Evolutionary conservation across 1,139 yeast genomes (phyloP), one percentile per base, ranked within the genome.

Genomic region (Blastobotrys malaysiensis): DNA sequence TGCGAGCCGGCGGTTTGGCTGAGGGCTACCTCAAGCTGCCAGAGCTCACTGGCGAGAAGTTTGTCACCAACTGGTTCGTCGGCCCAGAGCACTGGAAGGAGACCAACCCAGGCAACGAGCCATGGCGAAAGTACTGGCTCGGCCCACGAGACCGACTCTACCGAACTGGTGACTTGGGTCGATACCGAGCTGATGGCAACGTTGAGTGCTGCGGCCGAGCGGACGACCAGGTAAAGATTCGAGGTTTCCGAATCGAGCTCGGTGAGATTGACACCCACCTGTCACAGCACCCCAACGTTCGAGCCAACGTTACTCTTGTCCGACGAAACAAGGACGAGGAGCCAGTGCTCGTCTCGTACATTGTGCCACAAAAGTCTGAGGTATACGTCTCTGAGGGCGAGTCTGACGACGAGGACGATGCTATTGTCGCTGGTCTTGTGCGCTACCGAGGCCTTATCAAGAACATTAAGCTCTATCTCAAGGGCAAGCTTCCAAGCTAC

Each of bases 161-260:
- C 75, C 81, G 99, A 73, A 91, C 98, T 45, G 99, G 99, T 63
- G 99, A 95, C 72, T 77, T 93, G 63, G 99, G 99, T 52, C 83
- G 99, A 63, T 95, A 93, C 69, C 76, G 91, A 56, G 97, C 99
- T 5, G 97, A 90, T 66, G 99, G 99, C 57, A 88, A 93, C 72
- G 93, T 95, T 61, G 99, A 93, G 75, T 93, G 98, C 71, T 86
- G 96, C 70, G 99, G 99, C 56, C 83, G 99, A 71, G 99, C 99
- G 27, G 99, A 95, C 73, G 98, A 93, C 69, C 99, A 95, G 73
- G 97, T 95, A 59, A 95, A 95, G 73, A 93, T 95, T 61, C 84
- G 99, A 74, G 99, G 99, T 1, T 95, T 95, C 80, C 83, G 99
- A 75, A 95, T 95, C 61, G 99, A 95, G 73, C 77, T 95, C 55